A percentile compares a stretch with the other conserved stretches of the same genome.
phyloP scores from a whole-genome alignment of 441 rosid genomes.

The Macaranga tanarius region DNA sequence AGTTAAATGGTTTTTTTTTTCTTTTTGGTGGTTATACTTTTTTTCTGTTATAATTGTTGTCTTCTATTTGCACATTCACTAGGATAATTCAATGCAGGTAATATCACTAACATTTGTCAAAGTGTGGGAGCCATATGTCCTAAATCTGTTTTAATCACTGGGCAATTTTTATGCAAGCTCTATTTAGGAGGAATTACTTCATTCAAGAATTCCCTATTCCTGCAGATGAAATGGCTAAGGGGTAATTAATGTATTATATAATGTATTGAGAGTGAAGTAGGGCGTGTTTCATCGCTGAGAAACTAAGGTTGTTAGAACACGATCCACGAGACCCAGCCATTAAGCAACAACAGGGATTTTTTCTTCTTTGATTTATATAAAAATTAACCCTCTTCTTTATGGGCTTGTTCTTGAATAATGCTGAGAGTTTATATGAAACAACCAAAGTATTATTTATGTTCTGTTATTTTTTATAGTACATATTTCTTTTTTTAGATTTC shows the following conservation, averaged over 20 bases:
- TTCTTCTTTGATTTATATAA: no score
- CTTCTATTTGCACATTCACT: conserved; percentile 7
- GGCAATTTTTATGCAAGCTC: conserved; percentile 74
- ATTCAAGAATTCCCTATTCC: conserved; percentile 44
- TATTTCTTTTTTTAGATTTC: background rate
- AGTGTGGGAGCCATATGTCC: conserved; percentile 86
- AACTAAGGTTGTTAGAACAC: no score
- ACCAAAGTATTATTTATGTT: no score
- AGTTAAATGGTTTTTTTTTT: background rate
- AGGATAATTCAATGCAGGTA: conserved; percentile 52
- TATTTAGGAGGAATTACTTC: conserved; percentile 79
- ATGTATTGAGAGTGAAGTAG: no score
- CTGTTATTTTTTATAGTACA: no score
- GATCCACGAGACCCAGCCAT: no score
- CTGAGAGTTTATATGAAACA: no score
- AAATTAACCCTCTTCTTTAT: no score
- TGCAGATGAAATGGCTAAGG: conserved; percentile 37
- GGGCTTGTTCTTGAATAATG: no score
- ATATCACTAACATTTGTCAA: conserved; percentile 94
- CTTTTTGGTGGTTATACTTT: conserved; percentile 8
- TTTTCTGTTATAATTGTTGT: background rate
- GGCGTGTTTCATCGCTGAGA: no score
- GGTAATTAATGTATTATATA: conserved; percentile 50
- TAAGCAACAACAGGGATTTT: no score
- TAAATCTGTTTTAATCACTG: conserved; percentile 73